Conservation (phyloP, 495 filamentous ascomycete genomes). For the Podospora pseudocomata region DNA sequence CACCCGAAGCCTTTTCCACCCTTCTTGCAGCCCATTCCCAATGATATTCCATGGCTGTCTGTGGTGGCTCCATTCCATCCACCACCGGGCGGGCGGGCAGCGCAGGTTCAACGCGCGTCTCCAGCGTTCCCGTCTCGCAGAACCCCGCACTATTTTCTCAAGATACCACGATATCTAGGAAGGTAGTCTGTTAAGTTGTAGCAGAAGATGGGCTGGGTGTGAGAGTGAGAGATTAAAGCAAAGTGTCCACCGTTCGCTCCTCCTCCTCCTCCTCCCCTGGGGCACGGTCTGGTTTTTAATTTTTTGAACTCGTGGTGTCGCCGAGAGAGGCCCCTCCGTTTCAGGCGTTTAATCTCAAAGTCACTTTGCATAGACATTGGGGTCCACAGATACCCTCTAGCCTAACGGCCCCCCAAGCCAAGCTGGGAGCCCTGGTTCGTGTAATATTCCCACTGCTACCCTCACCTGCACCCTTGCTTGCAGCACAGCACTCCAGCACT, state of each 20-base stretch:
- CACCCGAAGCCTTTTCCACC: neutral
- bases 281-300: neutral
- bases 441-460: conserved; percentile 32
- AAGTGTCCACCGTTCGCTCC: neutral
- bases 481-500: conserved; percentile 32
- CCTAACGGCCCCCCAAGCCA: conserved; percentile 9
- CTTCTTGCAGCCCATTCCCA: neutral
- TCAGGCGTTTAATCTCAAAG: conserved; percentile 17
- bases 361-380: conserved; percentile 4
- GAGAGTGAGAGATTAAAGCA: neutral
- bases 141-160: neutral
- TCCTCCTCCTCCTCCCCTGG: neutral
- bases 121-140: conserved; percentile 3
- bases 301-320: neutral
- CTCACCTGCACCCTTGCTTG: conserved; percentile 26
- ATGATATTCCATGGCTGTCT: neutral
- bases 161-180: neutral
- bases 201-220: neutral
- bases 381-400: conserved; percentile 2
- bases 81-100: neutral
- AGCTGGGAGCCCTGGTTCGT: conserved; percentile 24
- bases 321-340: conserved; percentile 15
- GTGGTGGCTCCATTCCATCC: conserved; percentile 5
- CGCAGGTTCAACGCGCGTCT: neutral
- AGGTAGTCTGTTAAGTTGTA: neutral